phyloP scores from a whole-genome alignment of 1,284 basidiomycete species.

The Taiwanofungus camphoratus region DNA sequence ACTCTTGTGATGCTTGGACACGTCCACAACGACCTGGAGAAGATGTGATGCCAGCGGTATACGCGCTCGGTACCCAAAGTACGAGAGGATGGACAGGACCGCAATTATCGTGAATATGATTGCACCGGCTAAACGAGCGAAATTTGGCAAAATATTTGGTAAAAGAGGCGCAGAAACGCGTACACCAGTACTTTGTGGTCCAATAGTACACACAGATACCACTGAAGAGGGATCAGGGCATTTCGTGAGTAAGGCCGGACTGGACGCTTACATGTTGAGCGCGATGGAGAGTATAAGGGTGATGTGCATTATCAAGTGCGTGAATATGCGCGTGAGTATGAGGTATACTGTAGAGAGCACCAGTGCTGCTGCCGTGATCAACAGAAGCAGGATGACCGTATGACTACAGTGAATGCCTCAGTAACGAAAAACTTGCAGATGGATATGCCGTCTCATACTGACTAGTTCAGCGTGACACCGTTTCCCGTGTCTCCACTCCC shows the following conservation, averaged over 20 bases:
- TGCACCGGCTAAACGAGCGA: conserved; percentile 47
- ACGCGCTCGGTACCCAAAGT: conserved; percentile 62
- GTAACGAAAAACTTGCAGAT: conserved; percentile 13
- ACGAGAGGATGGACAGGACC: conserved; percentile 54
- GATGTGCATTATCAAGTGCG: conserved; percentile 76
- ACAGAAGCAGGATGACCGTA: conserved; percentile 61
- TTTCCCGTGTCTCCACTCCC: conserved; percentile 46
- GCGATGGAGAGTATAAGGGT: conserved; percentile 67
- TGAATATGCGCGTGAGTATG: conserved; percentile 67
- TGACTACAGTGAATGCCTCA: conserved; percentile 20
- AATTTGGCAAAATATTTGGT: background rate
- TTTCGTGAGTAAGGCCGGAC: conserved; percentile 1
- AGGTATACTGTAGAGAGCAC: conserved; percentile 48
- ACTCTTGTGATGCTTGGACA: conserved; percentile 76
- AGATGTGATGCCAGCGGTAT: conserved; percentile 79
- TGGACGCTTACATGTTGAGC: conserved; percentile 60
- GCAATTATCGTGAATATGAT: conserved; percentile 76
- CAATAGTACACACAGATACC: conserved; percentile 72
- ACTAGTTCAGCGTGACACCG: conserved; percentile 56
- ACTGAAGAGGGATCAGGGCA: conserved; percentile 27
- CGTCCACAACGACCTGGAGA: conserved; percentile 78
- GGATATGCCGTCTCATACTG: conserved; percentile 15
- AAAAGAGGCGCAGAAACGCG: conserved; percentile 25
- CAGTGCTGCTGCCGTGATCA: conserved; percentile 48
- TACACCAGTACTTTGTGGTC: conserved; percentile 71